These are phyloP conservation scores for Herpetomonas samuelpessoai DNA, from an alignment of 208 protist genomes.

Conservation along the genomic window DNA sequence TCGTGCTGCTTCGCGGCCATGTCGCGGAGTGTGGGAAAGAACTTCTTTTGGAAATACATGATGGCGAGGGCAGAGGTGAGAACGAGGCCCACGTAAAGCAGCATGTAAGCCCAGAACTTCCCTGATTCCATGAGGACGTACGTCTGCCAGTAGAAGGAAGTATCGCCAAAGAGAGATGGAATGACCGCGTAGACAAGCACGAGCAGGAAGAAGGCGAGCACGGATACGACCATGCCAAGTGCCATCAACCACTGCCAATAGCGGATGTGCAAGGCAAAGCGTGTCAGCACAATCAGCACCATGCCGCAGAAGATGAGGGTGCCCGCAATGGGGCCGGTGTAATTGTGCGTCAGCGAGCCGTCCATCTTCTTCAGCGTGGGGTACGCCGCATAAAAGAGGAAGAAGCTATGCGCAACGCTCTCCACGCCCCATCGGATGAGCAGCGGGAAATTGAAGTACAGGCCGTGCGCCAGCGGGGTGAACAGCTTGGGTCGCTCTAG, in stretches of 20 bases:
- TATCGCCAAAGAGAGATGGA: conserved; percentile 41
- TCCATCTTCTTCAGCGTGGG: conserved; percentile 34
- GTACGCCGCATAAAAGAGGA: conserved; percentile 67
- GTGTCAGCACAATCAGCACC: conserved; percentile 58
- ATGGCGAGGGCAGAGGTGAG: conserved; percentile 48
- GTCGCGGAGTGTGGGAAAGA: conserved; percentile 69
- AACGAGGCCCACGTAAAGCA: conserved; percentile 48
- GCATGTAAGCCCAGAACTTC: conserved; percentile 79
- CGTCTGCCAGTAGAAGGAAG: conserved; percentile 69
- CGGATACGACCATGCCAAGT: conserved; percentile 53
- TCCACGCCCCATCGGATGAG: conserved; percentile 60
- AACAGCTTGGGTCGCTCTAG: conserved; percentile 70
- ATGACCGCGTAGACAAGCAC: conserved; percentile 64
- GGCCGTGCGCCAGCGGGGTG: conserved; percentile 49
- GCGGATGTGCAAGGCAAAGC: conserved; percentile 59
- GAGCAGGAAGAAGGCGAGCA: conserved; percentile 41
- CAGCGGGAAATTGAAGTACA: conserved; percentile 70
- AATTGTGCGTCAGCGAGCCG: conserved; percentile 22
- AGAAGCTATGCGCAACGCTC: conserved; percentile 47
- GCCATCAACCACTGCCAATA: conserved; percentile 80
- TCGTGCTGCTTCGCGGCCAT: conserved; percentile 43
- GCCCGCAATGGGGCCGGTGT: conserved; percentile 47
- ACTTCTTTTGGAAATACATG: conserved; percentile 49
- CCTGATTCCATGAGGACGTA: conserved; percentile 47
- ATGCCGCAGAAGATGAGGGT: conserved; percentile 73